These are phyloP conservation scores for Caryopteris hybrid DNA, from an alignment of 305 asterid species.

Conservation along the genomic window DNA sequence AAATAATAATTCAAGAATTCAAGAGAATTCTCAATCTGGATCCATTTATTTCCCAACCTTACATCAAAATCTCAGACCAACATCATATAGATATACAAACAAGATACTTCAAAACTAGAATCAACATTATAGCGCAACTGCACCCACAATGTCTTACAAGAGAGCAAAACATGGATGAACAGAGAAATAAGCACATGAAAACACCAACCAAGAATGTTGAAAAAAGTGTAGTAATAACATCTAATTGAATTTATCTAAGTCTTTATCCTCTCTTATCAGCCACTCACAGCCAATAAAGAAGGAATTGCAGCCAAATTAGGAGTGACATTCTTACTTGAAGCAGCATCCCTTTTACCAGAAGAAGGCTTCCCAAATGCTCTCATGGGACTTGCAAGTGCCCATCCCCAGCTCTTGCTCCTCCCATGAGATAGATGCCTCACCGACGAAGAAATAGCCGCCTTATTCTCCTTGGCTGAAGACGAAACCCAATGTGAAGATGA, in stretches of 20 bases:
- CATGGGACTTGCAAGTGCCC: conserved; percentile 98
- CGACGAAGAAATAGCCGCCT: conserved; percentile 19
- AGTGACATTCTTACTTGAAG: conserved; percentile 45
- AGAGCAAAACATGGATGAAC: conserved; percentile 24
- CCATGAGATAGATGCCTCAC: conserved; percentile 54
- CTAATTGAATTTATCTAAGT: conserved; percentile 19
- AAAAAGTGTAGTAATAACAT: conserved; percentile 22
- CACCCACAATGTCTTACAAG: neutral
- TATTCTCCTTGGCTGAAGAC: conserved; percentile 45
- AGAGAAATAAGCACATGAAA: conserved; percentile 27
- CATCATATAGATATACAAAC: conserved; percentile 27
- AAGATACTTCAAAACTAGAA: conserved; percentile 14
- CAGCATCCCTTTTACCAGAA: conserved; percentile 44
- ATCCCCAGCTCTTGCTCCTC: conserved; percentile 88
- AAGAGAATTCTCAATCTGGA: conserved; percentile 18
- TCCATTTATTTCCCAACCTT: conserved; percentile 32
- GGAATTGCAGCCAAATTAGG: conserved; percentile 87
- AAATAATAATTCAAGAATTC: neutral
- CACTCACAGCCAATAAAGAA: conserved; percentile 65
- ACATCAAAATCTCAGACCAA: conserved; percentile 26
- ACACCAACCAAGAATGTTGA: conserved; percentile 31
- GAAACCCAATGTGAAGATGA: too few species aligned
- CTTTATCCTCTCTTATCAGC: conserved; percentile 23
- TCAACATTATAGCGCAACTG: conserved; percentile 15
- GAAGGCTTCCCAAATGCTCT: conserved; percentile 69